phyloP scores from a whole-genome alignment of 2,329 filamentous ascomycete species.

The Colletotrichum sp. region DNA sequence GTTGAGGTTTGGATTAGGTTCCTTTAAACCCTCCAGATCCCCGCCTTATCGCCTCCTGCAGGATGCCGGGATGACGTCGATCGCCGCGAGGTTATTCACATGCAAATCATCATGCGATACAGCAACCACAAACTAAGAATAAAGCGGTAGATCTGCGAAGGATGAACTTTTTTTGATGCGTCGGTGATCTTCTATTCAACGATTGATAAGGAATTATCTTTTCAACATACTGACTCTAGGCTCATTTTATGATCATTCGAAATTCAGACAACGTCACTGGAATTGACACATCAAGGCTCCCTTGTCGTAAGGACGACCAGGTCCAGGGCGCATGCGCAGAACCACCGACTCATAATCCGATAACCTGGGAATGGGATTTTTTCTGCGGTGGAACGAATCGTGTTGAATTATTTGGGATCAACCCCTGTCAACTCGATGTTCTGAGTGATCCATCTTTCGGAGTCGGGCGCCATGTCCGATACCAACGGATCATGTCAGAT shows the following conservation, averaged over 20 bases:
- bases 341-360: background rate
- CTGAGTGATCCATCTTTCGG: background rate
- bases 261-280: background rate
- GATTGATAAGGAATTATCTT: background rate
- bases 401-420: background rate
- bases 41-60: background rate
- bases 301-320: background rate
- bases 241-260: background rate
- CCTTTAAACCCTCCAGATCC: background rate
- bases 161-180: background rate
- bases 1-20: background rate
- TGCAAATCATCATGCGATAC: background rate
- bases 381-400: background rate
- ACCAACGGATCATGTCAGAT: background rate
- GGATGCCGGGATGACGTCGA: background rate
- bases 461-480: background rate
- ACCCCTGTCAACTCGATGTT: background rate
- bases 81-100: background rate
- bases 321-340: background rate
- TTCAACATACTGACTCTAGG: background rate
- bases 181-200: background rate
- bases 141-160: background rate
- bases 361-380: background rate
- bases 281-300: background rate
- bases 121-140: background rate